Conservation (phyloP, 2,329 filamentous ascomycete genomes). For the Purpureocillium lavendulum region DNA sequence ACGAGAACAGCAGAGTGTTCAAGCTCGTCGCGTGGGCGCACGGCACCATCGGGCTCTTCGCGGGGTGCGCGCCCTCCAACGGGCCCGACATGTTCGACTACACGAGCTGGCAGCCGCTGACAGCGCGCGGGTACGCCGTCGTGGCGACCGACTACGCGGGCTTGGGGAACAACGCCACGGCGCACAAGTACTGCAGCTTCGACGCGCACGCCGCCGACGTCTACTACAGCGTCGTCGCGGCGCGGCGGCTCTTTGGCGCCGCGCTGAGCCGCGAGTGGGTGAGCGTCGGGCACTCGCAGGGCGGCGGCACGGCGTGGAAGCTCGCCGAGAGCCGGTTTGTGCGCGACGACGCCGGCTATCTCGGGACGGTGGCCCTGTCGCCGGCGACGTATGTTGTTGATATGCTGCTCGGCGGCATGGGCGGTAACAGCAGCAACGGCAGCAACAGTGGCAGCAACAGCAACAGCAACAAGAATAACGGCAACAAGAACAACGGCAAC, state of each 20-base stretch:
- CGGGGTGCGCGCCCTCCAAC: constrained; percentile 7
- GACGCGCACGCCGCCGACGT: constrained; percentile 8
- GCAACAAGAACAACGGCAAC: no score
- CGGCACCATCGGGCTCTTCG: constrained; percentile 7
- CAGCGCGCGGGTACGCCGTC: constrained; percentile 7
- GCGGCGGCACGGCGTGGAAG: constrained; percentile 12
- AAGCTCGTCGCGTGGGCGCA: constrained; percentile 8
- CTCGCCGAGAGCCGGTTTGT: constrained; percentile 9
- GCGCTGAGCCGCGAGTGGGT: constrained; percentile 7
- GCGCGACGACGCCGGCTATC: constrained; percentile 4
- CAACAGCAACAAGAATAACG: no score
- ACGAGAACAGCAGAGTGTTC: background rate
- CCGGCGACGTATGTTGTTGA: constrained; percentile 7
- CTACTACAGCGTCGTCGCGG: constrained; percentile 8
- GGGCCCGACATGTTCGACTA: constrained; percentile 5
- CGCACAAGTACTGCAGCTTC: constrained; percentile 10
- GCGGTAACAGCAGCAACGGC: no score
- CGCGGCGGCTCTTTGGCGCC: constrained; percentile 2
- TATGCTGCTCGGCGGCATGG: constrained; percentile 2
- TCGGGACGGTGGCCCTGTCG: constrained; percentile 9
- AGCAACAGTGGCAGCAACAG: no score
- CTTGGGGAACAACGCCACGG: constrained; percentile 11
- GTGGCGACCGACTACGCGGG: constrained; percentile 14
- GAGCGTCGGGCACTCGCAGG: constrained; percentile 10
- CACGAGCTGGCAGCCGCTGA: constrained; percentile 5